These are phyloP conservation scores for Ceratobasidium sp. DNA, from an alignment of 1,284 basidiomycete genomes.

Conservation along the genomic window DNA sequence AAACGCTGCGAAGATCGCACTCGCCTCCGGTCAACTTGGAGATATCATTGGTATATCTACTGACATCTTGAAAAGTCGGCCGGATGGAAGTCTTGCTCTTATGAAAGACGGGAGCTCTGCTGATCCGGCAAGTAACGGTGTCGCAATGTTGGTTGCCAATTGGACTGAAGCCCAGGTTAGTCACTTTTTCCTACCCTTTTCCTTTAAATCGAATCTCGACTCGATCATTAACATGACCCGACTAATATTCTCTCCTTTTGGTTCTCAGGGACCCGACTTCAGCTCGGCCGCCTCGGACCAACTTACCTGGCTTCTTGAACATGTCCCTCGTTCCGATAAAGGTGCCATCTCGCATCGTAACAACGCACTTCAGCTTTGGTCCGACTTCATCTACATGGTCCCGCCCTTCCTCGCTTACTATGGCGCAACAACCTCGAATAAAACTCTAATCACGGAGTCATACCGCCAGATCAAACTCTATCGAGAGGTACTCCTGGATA, in stretches of 20 bases:
- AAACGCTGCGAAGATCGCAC: slow-evolving; percentile 56
- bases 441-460: slow-evolving; percentile 61
- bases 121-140: slow-evolving; percentile 87
- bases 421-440: slow-evolving; percentile 62
- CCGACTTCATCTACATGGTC: slow-evolving; percentile 59
- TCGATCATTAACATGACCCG: background rate
- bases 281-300: slow-evolving; percentile 58
- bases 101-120: slow-evolving; percentile 73
- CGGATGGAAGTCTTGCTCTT: slow-evolving; percentile 61
- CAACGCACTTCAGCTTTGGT: slow-evolving; percentile 51
- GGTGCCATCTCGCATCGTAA: slow-evolving; percentile 62
- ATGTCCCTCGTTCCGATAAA: slow-evolving; percentile 59
- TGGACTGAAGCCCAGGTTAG: slow-evolving; percentile 66
- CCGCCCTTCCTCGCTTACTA: slow-evolving; percentile 68
- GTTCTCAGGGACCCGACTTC: slow-evolving; percentile 55
- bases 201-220: background rate
- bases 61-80: slow-evolving; percentile 63
- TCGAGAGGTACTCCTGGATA: slow-evolving; percentile 56
- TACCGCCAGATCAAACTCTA: slow-evolving; percentile 65
- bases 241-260: background rate
- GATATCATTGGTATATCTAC: slow-evolving; percentile 73
- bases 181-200: background rate
- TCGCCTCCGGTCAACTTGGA: slow-evolving; percentile 57
- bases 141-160: slow-evolving; percentile 82
- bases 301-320: slow-evolving; percentile 62